Percentiles rank a stretch among this genome's conserved stretches.
Conservation (phyloP, 2,329 filamentous ascomycete genomes). For the Stemphylium beticola region DNA sequence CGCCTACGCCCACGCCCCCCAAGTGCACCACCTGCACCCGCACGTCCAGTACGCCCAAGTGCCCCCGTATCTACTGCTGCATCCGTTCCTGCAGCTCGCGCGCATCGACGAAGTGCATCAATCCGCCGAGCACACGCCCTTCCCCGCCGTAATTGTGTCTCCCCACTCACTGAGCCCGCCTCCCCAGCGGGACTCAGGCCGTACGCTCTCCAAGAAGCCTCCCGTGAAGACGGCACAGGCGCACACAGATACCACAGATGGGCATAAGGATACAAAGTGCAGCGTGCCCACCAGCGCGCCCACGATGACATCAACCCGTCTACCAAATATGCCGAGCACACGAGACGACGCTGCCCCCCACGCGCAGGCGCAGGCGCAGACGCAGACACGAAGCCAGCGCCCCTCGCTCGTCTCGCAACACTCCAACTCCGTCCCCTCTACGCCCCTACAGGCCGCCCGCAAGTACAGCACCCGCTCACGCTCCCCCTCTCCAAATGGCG, state of each 20-base stretch:
- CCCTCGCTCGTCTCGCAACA: slow-evolving; percentile 66
- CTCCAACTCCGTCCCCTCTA: slow-evolving; percentile 91
- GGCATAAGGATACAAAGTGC: slow-evolving; percentile 40
- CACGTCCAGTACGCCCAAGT: slow-evolving; percentile 17
- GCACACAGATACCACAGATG: slow-evolving; percentile 46
- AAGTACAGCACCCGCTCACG: slow-evolving; percentile 79
- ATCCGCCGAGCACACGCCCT: slow-evolving; percentile 24
- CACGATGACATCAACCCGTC: slow-evolving; percentile 47
- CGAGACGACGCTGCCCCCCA: slow-evolving; percentile 31
- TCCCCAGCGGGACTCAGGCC: slow-evolving; percentile 41
- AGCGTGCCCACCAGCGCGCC: slow-evolving; percentile 46
- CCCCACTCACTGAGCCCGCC: slow-evolving; percentile 43
- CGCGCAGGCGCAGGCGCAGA: slow-evolving; percentile 2
- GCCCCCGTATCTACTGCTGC: slow-evolving; percentile 33
- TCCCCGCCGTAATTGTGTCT: slow-evolving; percentile 50
- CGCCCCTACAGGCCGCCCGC: slow-evolving; percentile 85
- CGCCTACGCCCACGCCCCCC: background rate
- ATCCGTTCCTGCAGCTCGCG: slow-evolving; percentile 38
- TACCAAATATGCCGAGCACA: slow-evolving; percentile 37
- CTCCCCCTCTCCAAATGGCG: slow-evolving; percentile 77
- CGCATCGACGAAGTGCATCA: slow-evolving; percentile 37
- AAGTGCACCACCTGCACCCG: slow-evolving; percentile 14
- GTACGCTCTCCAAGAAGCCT: slow-evolving; percentile 39
- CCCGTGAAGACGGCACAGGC: slow-evolving; percentile 34
- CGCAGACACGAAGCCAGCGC: slow-evolving; percentile 45